A percentile compares a stretch with the other conserved stretches of the same genome.
Conservation (phyloP, 2,329 filamentous ascomycete species). For the Stylonectria norvegica region DNA sequence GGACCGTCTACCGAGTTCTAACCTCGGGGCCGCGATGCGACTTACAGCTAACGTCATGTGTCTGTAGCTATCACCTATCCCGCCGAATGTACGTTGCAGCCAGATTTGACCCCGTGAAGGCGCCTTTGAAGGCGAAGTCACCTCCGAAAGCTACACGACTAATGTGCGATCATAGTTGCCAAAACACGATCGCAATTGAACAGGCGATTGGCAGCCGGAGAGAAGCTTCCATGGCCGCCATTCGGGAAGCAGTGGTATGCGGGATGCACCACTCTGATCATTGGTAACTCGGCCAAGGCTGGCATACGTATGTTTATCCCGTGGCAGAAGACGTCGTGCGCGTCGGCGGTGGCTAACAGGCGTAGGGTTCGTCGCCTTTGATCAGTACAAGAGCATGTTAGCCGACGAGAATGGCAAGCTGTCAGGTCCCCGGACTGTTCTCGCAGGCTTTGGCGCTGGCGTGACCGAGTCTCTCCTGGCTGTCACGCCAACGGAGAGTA, state of each 20-base stretch:
- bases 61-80: constrained; percentile 77
- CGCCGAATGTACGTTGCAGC: constrained; percentile 69
- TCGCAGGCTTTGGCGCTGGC: constrained; percentile 91
- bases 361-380: constrained; percentile 80
- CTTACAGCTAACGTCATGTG: constrained; percentile 23
- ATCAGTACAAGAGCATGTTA: constrained; percentile 83
- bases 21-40: not conserved
- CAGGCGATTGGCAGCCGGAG: constrained; percentile 69
- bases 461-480: constrained; percentile 91
- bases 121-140: not conserved
- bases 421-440: constrained; percentile 82
- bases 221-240: constrained; percentile 92
- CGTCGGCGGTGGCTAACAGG: constrained; percentile 9
- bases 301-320: constrained; percentile 69
- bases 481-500: constrained; percentile 95
- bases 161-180: constrained; percentile 64
- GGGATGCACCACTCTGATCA: constrained; percentile 92
- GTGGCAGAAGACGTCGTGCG: not conserved
- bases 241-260: constrained; percentile 97
- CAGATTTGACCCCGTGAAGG: not conserved
- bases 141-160: not conserved
- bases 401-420: constrained; percentile 83
- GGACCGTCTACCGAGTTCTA: not conserved
- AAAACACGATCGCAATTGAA: constrained; percentile 96
- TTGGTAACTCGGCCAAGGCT: constrained; percentile 94